Base-by-base conservation (phyloP, 2,329 filamentous ascomycete species). In the Aspergillus thermomutatus region DNA sequence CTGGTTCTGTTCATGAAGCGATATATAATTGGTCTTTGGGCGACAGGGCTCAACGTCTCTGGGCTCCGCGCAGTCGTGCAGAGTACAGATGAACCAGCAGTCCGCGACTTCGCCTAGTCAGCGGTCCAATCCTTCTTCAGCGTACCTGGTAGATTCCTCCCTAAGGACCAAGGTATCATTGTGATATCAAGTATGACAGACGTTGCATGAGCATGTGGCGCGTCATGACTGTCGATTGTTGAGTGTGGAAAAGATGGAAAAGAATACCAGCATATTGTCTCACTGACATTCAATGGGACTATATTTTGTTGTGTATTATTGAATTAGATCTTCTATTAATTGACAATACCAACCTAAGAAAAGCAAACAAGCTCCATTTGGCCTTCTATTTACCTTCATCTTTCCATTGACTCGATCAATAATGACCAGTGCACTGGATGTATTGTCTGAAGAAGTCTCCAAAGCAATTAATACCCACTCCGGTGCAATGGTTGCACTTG, bases 171-270 rank as follows among this genome's bases (percentile, higher is more conserved):
- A 45, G 19, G 5, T 45, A 23, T 34, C 28, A 34, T 19, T 19
- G 21, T 45, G 8, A 10, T 45, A 1, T 45, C 19, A 25, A 49
- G 7, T 25, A n/a, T 37, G 34, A 27, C 9, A 10, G 19, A 37
- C 19, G 45, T 59, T 57, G 50, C 41, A 57, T 52, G 26, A 49
- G 49, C 27, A 53, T 54, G 49, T 57, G 49, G 55, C 48, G 31
- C 14, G 5, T 14, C 31, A 17, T 37, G 31, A 14, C 31, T 17
- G 31, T 37, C n/a, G 17, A 45, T n/a, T 19, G 19, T 10, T 17
- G 17, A 21, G 41, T 7, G n/a, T 23, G 8, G n/a, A n/a, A n/a
- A n/a, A n/a, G n/a, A n/a, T n/a, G n/a, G n/a, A 45, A 14, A 9
- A 11, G 7, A 37, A 10, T 37, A 10, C 34, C 41, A 45, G 19